phyloP scores from a whole-genome alignment of 176 grass and related monocot genomes.

The Hyparrhenia diplandra region DNA sequence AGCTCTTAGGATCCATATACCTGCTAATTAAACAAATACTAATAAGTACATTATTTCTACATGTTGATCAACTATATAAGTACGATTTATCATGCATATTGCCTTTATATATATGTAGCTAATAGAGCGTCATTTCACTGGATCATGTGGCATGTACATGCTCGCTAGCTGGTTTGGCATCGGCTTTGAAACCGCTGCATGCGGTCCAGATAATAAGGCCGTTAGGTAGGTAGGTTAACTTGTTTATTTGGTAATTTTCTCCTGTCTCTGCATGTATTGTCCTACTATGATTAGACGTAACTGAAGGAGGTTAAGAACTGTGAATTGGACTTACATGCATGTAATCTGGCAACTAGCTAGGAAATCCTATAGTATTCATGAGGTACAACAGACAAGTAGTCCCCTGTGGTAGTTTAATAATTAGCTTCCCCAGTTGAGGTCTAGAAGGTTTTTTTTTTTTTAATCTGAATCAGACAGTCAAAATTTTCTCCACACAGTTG shows the following conservation, averaged over 20 bases:
- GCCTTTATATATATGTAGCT: neutral
- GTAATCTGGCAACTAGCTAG: too few species aligned
- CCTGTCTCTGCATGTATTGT: neutral
- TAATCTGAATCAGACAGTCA: neutral
- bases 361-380: too few species aligned
- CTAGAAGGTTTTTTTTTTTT: neutral
- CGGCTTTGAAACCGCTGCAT: constrained; percentile 16
- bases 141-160: neutral
- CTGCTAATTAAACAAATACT: neutral
- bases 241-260: neutral
- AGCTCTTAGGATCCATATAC: neutral
- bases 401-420: neutral
- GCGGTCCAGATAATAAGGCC: neutral
- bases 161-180: constrained; percentile 20
- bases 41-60: neutral
- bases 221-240: neutral
- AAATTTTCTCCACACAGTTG: neutral
- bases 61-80: neutral
- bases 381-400: too few species aligned
- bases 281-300: neutral
- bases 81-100: neutral
- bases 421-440: neutral
- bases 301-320: neutral
- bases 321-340: neutral
- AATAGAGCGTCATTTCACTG: neutral